Conservation (phyloP, 441 rosid species). For the Populus hybrid region DNA sequence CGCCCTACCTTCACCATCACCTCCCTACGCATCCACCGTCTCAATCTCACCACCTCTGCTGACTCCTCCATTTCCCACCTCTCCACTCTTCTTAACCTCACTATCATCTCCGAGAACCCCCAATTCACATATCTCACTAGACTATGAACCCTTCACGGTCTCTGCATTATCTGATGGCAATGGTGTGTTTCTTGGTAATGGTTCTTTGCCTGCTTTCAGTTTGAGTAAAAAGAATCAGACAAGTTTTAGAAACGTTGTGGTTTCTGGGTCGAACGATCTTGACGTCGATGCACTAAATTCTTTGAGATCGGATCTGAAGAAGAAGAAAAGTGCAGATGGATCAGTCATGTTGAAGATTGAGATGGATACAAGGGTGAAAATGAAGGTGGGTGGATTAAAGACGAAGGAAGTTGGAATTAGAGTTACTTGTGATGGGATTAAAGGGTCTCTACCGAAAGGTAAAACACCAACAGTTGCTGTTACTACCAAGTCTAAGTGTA, state of each 20-base stretch:
- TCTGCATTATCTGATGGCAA: slow-evolving; percentile 29
- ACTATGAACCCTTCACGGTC: slow-evolving; percentile 51
- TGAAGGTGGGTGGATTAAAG: slow-evolving; percentile 58
- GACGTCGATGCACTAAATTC: slow-evolving; percentile 46
- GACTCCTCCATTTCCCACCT: slow-evolving; percentile 53
- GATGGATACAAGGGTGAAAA: slow-evolving; percentile 60
- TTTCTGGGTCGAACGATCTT: slow-evolving; percentile 34
- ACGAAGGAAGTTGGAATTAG: slow-evolving; percentile 59
- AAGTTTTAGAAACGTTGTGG: slow-evolving; percentile 38
- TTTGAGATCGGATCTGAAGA: slow-evolving; percentile 51
- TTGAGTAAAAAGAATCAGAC: slow-evolving; percentile 71
- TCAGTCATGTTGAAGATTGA: slow-evolving; percentile 45
- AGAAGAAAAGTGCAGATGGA: slow-evolving; percentile 31
- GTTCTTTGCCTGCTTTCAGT: slow-evolving; percentile 47
- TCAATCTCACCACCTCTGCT: slow-evolving; percentile 65
- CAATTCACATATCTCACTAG: slow-evolving; percentile 64
- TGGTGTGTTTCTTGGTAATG: slow-evolving; percentile 51
- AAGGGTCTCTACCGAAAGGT: slow-evolving; percentile 50
- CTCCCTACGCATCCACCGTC: slow-evolving; percentile 54
- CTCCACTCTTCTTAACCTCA: slow-evolving; percentile 52
- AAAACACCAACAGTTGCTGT: slow-evolving; percentile 56
- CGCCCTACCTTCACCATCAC: slow-evolving; percentile 71
- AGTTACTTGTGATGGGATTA: slow-evolving; percentile 66
- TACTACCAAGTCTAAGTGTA: slow-evolving; percentile 54
- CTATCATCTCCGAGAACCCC: slow-evolving; percentile 71